Conservation (phyloP, 345 rosid genomes). For the Euphorbia lathyris region DNA sequence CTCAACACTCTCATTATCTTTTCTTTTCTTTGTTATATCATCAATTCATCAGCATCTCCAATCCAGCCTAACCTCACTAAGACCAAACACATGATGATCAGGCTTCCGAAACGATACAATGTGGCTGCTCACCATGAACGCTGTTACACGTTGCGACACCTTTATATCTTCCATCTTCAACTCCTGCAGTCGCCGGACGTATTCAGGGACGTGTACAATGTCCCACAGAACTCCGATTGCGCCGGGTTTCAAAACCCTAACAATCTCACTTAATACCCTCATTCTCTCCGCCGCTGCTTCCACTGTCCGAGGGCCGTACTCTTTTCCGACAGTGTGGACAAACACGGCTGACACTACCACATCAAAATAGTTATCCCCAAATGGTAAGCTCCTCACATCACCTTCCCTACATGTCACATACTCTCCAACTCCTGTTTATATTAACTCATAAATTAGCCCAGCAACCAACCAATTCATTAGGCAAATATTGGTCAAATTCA, state of each 20-base stretch:
- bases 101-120: conserved; percentile 85
- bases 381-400: conserved; percentile 78
- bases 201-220: conserved; percentile 73
- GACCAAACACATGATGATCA: conserved; percentile 51
- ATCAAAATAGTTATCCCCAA: conserved; percentile 79
- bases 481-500: not conserved
- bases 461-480: not conserved
- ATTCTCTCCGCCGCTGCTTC: conserved; percentile 89
- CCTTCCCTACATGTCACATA: conserved; percentile 94
- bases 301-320: conserved; percentile 78
- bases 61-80: conserved; percentile 50
- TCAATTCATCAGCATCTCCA: conserved; percentile 32
- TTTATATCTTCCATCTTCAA: conserved; percentile 81
- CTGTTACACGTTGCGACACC: conserved; percentile 81
- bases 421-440: conserved; percentile 70
- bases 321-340: conserved; percentile 80
- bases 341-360: conserved; percentile 88
- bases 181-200: conserved; percentile 73
- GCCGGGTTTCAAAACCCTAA: conserved; percentile 80
- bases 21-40: not conserved
- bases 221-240: conserved; percentile 90
- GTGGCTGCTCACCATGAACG: conserved; percentile 93
- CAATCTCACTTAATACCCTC: conserved; percentile 80
- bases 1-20: not conserved
- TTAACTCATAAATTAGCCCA: not conserved